Conservation (phyloP, 805 yeast species). For the Starmerella davenportii region DNA sequence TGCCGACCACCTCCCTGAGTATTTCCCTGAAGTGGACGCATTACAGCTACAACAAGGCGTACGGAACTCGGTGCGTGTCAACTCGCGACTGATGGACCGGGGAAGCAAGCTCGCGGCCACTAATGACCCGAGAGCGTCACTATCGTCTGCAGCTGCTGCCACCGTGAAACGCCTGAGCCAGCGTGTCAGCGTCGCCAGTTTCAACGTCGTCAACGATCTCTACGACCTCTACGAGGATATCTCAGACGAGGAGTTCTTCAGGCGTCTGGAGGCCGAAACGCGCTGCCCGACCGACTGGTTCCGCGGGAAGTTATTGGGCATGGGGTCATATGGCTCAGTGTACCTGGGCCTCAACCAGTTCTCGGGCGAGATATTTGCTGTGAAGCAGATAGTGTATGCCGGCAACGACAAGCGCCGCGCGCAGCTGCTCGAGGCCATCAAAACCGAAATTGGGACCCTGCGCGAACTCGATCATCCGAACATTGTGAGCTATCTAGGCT, state of each 20-base stretch:
- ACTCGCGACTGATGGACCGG: constrained; percentile 29
- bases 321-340: constrained; percentile 89
- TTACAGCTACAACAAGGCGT: constrained; percentile 60
- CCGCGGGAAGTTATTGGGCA: constrained; percentile 81
- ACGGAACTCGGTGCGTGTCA: constrained; percentile 65
- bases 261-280: constrained; percentile 25
- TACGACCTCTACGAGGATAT: constrained; percentile 9
- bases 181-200: not conserved
- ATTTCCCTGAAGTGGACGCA: constrained; percentile 70
- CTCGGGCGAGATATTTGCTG: constrained; percentile 94
- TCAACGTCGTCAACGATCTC: constrained; percentile 1
- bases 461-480: constrained; percentile 75
- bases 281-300: constrained; percentile 69
- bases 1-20: constrained; percentile 73
- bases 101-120: not conserved
- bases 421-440: constrained; percentile 17
- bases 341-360: constrained; percentile 78
- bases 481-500: constrained; percentile 82
- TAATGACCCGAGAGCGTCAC: too few species aligned
- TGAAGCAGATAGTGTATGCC: constrained; percentile 73
- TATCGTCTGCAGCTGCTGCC: not conserved
- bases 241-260: constrained; percentile 21
- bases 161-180: not conserved
- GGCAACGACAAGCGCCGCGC: constrained; percentile 17
- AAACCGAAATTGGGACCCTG: constrained; percentile 35